phyloP scores from a whole-genome alignment of 768 basidiomycete genomes.

The Neoboletus magnificus region DNA sequence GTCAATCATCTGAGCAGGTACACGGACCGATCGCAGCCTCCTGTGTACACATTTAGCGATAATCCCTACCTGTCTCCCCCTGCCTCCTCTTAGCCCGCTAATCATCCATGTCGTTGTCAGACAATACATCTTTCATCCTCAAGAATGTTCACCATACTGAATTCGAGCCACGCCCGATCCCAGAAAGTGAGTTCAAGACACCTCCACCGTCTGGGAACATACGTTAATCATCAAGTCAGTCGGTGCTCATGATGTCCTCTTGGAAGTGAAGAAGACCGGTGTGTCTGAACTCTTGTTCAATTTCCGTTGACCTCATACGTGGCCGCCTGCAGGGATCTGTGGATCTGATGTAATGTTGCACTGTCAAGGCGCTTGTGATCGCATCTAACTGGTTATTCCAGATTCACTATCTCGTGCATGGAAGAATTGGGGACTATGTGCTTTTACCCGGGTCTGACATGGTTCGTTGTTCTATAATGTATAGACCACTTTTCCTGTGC shows the following conservation, averaged over 20 bases:
- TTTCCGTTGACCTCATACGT: constrained; percentile 10
- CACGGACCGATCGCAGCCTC: constrained; percentile 7
- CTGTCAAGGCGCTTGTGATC: neutral
- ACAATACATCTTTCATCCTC: constrained; percentile 80
- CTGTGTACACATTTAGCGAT: constrained; percentile 3
- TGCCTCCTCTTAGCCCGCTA: neutral
- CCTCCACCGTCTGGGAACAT: neutral
- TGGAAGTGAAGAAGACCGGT: constrained; percentile 93
- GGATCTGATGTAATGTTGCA: constrained; percentile 70
- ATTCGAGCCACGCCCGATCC: constrained; percentile 75
- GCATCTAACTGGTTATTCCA: constrained; percentile 28
- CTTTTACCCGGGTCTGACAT: constrained; percentile 66
- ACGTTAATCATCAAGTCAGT: constrained; percentile 38
- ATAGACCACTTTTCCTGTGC: neutral
- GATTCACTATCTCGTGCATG: constrained; percentile 79
- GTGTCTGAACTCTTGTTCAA: constrained; percentile 17
- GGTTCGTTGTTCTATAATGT: constrained; percentile 38
- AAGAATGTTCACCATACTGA: constrained; percentile 61
- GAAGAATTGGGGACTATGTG: constrained; percentile 75
- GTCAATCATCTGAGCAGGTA: neutral
- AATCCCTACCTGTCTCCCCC: neutral
- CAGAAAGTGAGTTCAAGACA: constrained; percentile 48
- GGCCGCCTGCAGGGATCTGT: constrained; percentile 64
- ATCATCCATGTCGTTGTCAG: constrained; percentile 43
- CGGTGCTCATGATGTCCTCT: constrained; percentile 72